Conservation (phyloP, 306 rosid species). For the Acacia crassicarpa region DNA sequence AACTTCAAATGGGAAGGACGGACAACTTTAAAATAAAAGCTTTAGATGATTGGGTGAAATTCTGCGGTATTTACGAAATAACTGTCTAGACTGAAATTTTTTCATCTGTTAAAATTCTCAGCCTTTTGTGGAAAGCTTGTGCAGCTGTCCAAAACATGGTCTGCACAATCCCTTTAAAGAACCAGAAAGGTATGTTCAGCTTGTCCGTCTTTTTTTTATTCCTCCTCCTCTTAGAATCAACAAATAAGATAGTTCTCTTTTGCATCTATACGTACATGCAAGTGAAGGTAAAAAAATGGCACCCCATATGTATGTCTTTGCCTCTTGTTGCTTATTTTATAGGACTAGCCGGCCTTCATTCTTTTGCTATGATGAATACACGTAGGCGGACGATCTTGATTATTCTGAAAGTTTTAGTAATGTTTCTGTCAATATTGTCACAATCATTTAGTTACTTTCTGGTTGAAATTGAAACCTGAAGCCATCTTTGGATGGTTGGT, state of each 20-base stretch:
- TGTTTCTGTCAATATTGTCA: background rate
- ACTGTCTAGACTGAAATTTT: slow-evolving; percentile 22
- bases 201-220: slow-evolving; percentile 9
- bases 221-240: background rate
- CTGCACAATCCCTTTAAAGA: slow-evolving; percentile 94
- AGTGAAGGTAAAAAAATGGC: background rate
- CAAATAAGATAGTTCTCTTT: background rate
- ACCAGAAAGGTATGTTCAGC: slow-evolving; percentile 77
- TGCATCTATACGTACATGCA: background rate
- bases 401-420: slow-evolving; percentile 4
- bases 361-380: background rate
- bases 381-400: background rate
- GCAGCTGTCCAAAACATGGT: slow-evolving; percentile 93
- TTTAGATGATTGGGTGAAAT: slow-evolving; percentile 25
- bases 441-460: background rate
- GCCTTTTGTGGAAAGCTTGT: slow-evolving; percentile 90
- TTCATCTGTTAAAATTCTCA: slow-evolving; percentile 39
- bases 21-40: slow-evolving; percentile 17
- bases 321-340: slow-evolving; percentile 4
- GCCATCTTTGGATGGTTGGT: slow-evolving; percentile 23
- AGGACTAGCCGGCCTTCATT: background rate
- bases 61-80: background rate
- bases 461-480: slow-evolving; percentile 20
- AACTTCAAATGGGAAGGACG: slow-evolving; percentile 6
- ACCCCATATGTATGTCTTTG: background rate